Conservation (phyloP, 306 rosid genomes). For the Vachellia pachyceras region DNA sequence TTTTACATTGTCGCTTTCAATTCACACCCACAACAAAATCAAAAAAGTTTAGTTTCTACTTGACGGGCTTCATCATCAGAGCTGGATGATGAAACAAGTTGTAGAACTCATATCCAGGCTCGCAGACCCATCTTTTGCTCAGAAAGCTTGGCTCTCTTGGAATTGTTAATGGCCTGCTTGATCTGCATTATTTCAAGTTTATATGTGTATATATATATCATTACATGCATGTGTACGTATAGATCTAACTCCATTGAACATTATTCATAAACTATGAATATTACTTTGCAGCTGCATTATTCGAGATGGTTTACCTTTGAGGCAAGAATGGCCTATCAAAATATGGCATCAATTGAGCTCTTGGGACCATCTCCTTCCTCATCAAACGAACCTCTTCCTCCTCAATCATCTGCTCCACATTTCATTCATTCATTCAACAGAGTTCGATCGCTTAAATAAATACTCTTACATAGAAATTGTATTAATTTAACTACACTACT, state of each 20-base stretch:
- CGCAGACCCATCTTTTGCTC: slow-evolving; percentile 57
- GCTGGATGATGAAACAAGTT: slow-evolving; percentile 59
- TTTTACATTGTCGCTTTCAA: slow-evolving; percentile 29
- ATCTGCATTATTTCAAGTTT: slow-evolving; percentile 54
- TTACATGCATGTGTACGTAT: neutral
- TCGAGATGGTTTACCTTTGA: slow-evolving; percentile 59
- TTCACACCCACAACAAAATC: neutral
- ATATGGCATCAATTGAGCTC: slow-evolving; percentile 96
- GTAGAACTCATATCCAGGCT: slow-evolving; percentile 53
- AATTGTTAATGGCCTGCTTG: slow-evolving; percentile 68
- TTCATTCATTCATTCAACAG: neutral
- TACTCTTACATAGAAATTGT: neutral
- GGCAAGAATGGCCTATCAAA: slow-evolving; percentile 90
- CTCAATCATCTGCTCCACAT: slow-evolving; percentile 75
- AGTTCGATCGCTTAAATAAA: neutral
- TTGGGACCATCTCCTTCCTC: slow-evolving; percentile 95
- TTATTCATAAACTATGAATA: too few species aligned
- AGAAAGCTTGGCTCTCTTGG: slow-evolving; percentile 80
- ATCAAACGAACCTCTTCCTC: slow-evolving; percentile 88
- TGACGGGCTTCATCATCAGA: slow-evolving; percentile 57
- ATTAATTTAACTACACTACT: too few species aligned
- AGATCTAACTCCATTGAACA: neutral
- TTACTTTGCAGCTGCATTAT: neutral
- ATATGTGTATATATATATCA: neutral
- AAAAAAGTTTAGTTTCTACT: slow-evolving; percentile 20